Conservation (phyloP, 164 flowering plant genomes). For the Stephania japonica region DNA sequence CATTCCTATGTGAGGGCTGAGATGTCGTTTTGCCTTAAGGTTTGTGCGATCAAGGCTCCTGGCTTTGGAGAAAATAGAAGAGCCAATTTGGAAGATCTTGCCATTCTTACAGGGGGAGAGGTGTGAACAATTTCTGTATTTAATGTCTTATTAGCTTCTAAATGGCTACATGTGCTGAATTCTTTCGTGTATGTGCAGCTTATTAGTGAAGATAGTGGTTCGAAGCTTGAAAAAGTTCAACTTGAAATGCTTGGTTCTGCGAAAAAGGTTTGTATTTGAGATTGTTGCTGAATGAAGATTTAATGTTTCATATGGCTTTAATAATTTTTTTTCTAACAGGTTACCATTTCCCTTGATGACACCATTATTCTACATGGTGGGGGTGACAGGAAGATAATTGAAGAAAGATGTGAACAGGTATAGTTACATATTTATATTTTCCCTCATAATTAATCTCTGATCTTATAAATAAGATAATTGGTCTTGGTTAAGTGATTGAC, state of each 20-base stretch:
- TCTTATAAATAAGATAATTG: neutral
- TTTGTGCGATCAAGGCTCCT: constrained; percentile 89
- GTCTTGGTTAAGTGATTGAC: neutral
- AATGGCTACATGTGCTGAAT: constrained; percentile 3
- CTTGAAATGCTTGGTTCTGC: constrained; percentile 75
- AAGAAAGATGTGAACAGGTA: constrained; percentile 91
- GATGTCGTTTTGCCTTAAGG: constrained; percentile 30
- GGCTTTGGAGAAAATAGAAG: constrained; percentile 88
- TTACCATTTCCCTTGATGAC: constrained; percentile 77
- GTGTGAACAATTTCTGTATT: constrained; percentile 23
- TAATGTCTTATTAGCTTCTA: neutral
- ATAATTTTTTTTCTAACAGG: constrained; percentile 28
- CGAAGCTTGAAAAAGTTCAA: constrained; percentile 51
- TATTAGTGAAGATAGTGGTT: constrained; percentile 60
- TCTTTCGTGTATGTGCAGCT: constrained; percentile 38
- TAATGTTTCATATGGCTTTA: neutral
- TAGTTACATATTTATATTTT: neutral
- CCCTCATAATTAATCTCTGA: neutral
- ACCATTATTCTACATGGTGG: constrained; percentile 75
- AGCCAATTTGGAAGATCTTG: constrained; percentile 76
- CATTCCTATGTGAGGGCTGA: too few species aligned
- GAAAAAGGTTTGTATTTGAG: constrained; percentile 48
- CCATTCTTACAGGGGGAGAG: constrained; percentile 84
- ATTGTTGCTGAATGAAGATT: neutral
- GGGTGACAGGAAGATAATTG: constrained; percentile 78